Conservation (phyloP, 2,329 filamentous ascomycete genomes). For the Bertia moriformis region DNA sequence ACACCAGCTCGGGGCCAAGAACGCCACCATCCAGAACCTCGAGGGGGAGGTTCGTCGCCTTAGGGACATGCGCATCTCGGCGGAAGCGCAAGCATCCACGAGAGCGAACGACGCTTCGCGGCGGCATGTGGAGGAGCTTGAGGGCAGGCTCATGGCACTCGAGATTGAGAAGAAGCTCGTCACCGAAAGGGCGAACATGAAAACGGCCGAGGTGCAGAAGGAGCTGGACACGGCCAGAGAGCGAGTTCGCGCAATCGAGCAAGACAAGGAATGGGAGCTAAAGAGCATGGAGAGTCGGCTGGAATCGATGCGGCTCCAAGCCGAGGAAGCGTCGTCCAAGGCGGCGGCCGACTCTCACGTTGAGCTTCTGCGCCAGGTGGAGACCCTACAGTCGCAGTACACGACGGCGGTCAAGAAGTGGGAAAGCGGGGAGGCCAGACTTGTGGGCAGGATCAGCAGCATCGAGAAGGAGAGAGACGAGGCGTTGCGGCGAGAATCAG, state of each 20-base stretch:
- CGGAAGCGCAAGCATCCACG: constrained; percentile 33
- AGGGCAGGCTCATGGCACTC: constrained; percentile 46
- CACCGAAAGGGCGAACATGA: constrained; percentile 48
- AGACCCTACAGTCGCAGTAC: constrained; percentile 90
- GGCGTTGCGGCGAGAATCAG: constrained; percentile 64
- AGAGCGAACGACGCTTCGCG: no score
- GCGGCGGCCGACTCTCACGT: constrained; percentile 70
- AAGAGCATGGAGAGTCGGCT: constrained; percentile 74
- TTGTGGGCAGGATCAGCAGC: constrained; percentile 61
- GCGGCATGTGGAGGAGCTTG: constrained; percentile 25
- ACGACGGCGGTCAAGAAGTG: constrained; percentile 89
- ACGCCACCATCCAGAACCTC: constrained; percentile 15
- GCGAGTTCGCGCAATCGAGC: constrained; percentile 50
- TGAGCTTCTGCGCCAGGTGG: constrained; percentile 82
- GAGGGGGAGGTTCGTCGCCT: constrained; percentile 29
- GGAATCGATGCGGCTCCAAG: constrained; percentile 69
- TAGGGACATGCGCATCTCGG: no score
- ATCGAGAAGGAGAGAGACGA: constrained; percentile 89
- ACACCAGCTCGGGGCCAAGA: constrained; percentile 5
- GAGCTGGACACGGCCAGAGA: constrained; percentile 61
- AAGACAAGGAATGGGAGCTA: constrained; percentile 67
- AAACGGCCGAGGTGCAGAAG: constrained; percentile 56
- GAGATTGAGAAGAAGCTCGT: constrained; percentile 66
- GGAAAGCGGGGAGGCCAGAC: constrained; percentile 83
- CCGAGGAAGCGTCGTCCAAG: constrained; percentile 79